Conservation (phyloP, 108 stramenopile species). For the Schizochytrium sp. region DNA sequence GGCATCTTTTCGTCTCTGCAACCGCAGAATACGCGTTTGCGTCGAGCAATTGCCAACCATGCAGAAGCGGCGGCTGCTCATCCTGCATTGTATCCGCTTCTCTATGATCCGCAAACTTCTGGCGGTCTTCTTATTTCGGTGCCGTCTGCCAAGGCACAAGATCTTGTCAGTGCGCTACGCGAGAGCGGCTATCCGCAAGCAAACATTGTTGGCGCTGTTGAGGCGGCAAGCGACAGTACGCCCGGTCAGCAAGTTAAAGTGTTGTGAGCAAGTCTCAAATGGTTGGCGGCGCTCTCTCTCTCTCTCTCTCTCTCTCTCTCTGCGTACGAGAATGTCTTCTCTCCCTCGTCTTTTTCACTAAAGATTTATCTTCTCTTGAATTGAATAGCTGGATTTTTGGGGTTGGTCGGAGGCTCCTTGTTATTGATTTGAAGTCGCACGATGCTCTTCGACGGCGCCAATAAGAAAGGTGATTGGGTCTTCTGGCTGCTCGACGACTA, state of each 20-base stretch:
- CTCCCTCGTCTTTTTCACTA: background rate
- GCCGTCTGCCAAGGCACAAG: slow-evolving; percentile 15
- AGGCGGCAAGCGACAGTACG: background rate
- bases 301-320: no score
- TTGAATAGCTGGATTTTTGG: background rate
- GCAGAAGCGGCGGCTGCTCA: background rate
- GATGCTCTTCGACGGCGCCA: background rate
- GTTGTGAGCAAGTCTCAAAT: background rate
- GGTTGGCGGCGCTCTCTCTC: no score
- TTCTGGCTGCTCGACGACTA: background rate
- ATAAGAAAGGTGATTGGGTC: background rate
- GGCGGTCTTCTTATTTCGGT: slow-evolving; percentile 58
- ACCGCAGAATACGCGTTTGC: slow-evolving; percentile 25
- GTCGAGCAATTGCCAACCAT: slow-evolving; percentile 37
- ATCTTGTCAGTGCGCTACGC: slow-evolving; percentile 20
- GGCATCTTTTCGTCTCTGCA: slow-evolving; percentile 46
- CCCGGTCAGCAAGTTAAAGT: background rate
- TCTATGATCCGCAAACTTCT: slow-evolving; percentile 57
- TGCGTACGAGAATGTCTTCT: background rate
- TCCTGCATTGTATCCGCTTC: slow-evolving; percentile 23
- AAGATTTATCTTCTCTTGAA: background rate
- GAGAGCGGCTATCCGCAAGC: slow-evolving; percentile 16
- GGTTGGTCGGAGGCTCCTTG: no score
- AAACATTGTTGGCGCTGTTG: background rate
- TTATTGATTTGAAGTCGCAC: no score